phyloP scores from a whole-genome alignment of 2,329 filamentous ascomycete genomes.

The Nannizziopsis arthrosporioides region DNA sequence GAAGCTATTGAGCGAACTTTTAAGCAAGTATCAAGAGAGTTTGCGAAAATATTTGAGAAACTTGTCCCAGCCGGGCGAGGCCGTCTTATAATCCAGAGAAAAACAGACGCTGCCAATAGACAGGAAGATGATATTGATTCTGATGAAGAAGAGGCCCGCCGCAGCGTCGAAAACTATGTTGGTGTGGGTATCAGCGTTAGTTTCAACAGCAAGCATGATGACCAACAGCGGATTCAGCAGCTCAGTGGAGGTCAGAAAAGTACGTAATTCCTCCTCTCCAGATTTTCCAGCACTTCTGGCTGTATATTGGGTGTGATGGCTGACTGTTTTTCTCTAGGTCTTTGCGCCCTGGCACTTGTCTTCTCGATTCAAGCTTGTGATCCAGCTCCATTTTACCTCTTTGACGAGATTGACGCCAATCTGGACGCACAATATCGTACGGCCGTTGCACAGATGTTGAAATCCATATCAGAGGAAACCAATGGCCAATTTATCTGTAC shows the following conservation, averaged over 20 bases:
- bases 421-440: conserved; percentile 96
- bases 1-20: conserved; percentile 97
- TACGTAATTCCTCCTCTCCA: conserved; percentile 37
- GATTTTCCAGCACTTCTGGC: not conserved
- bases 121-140: conserved; percentile 55
- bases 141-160: conserved; percentile 48
- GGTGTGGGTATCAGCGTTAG: conserved; percentile 95
- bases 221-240: conserved; percentile 96
- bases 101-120: conserved; percentile 57
- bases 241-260: conserved; percentile 96
- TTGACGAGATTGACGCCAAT: conserved; percentile 98
- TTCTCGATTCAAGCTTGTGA: conserved; percentile 98
- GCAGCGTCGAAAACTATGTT: conserved; percentile 79
- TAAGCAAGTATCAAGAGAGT: conserved; percentile 91
- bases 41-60: conserved; percentile 84
- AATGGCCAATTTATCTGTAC: conserved; percentile 91
- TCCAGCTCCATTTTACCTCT: conserved; percentile 95
- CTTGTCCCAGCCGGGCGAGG: conserved; percentile 90
- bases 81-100: conserved; percentile 81
- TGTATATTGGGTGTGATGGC: not conserved
- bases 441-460: conserved; percentile 78
- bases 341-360: conserved; percentile 92
- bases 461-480: conserved; percentile 53
- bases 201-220: conserved; percentile 97
- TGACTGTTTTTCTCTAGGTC: conserved; percentile 41